Conservation (phyloP, 805 yeast species). For the Candida ipomoeae region DNA sequence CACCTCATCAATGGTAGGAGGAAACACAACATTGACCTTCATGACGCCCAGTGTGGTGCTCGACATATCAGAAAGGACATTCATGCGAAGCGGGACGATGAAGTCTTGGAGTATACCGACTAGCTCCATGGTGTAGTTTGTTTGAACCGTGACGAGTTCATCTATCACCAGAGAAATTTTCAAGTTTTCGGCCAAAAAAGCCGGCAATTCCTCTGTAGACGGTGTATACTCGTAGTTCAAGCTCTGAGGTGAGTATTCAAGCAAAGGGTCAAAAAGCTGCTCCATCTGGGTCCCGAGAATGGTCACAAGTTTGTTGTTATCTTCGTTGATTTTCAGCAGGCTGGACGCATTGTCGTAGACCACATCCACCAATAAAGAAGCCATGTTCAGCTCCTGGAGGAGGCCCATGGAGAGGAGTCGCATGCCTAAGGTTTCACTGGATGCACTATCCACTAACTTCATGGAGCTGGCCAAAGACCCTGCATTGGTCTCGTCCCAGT, state of each 20-base stretch:
- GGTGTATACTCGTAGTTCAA: conserved; percentile 67
- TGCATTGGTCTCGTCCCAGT: conserved; percentile 76
- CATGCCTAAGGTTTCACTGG: conserved; percentile 57
- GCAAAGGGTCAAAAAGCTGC: conserved; percentile 80
- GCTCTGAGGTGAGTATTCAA: conserved; percentile 89
- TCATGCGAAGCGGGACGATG: conserved; percentile 71
- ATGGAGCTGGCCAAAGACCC: conserved; percentile 73
- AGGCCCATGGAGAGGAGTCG: conserved; percentile 55
- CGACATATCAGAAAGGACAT: conserved; percentile 44
- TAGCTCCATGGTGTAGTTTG: conserved; percentile 65
- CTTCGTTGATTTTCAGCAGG: conserved; percentile 43
- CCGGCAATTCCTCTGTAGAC: conserved; percentile 34
- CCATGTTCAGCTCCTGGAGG: conserved; percentile 45
- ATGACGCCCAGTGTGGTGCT: conserved; percentile 54
- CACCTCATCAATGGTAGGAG: conserved; percentile 94
- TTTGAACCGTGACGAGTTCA: conserved; percentile 69
- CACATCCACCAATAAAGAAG: conserved; percentile 65
- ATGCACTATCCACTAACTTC: conserved; percentile 46
- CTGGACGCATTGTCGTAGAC: conserved; percentile 51
- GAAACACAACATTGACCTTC: conserved; percentile 73
- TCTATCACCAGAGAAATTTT: conserved; percentile 34
- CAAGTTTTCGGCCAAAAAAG: neutral
- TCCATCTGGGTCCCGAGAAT: conserved; percentile 82
- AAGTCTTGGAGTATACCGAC: conserved; percentile 75
- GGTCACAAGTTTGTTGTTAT: conserved; percentile 72